Evolutionary conservation across 345 rosid species (phyloP), one percentile per base, ranked within the genome.

Genomic region (Carallia brachiata): DNA sequence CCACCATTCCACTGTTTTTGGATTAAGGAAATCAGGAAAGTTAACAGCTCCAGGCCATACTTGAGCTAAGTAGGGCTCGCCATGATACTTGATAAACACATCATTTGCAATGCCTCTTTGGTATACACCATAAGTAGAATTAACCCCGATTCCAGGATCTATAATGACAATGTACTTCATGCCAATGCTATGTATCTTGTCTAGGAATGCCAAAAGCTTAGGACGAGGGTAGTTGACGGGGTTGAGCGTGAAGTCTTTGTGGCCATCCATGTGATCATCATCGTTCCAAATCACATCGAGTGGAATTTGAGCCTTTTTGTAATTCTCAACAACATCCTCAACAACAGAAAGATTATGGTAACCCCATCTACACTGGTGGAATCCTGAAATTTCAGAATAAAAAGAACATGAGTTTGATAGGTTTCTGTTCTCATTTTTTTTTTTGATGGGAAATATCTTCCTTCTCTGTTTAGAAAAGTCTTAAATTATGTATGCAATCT

Each of bases 301-400:
- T 1, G 98, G 99, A 72, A 95, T 95, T 73, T 86, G 74, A 4
- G 97, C 94, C 78, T 85, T 88, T 57, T 86, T 68, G 85, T 95
- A 95, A 80, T 78, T 92, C 19, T 80, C 94, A 2, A 95, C 99
- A 12, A 95, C 99, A 23, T 95, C 98, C 84, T 95, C 99, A 3
- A 92, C 85, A 3, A 92, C 98, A 19, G 99, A 92, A 52, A 95
- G 76, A 79, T 95, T 95, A 75, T 77, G 97, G 82, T 95, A 95
- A 61, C 98, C 99, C 99, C 99, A 95, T 75, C 98, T 82, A 65
- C 99, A 95, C 73, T 92, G 98, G 75, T 95, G 98, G 82, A 95
- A 95, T 23, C 99, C 97, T 92, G 86, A 52, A 73, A 44, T 57
- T 74, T 48, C 73, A 73, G 31, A 65, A 55, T 15, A 12, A 59